Percentiles rank a stretch among this genome's conserved stretches.
Evolutionary conservation across 2,329 filamentous ascomycete genomes (phyloP).

Genomic region (Leptosphaerulina australis): DNA sequence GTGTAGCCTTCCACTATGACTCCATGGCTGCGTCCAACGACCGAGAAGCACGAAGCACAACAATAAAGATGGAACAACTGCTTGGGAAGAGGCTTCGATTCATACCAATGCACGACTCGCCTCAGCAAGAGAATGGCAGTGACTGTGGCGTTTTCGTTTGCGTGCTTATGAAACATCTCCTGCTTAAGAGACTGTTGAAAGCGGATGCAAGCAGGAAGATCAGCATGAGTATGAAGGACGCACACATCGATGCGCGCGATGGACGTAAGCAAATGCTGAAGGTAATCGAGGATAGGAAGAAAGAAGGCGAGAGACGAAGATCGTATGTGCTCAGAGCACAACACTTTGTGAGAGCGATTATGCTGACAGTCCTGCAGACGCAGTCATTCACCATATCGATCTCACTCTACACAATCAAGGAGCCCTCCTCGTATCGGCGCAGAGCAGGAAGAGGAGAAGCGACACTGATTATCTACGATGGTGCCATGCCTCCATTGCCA

Average conservation of each 20-base stretch:
- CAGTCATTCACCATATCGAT: slow-evolving; percentile 44
- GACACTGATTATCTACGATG: neutral
- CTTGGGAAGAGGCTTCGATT: slow-evolving; percentile 73
- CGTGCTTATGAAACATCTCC: slow-evolving; percentile 90
- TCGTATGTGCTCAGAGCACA: slow-evolving; percentile 63
- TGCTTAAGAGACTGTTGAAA: slow-evolving; percentile 79
- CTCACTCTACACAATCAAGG: slow-evolving; percentile 39
- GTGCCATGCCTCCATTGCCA: neutral
- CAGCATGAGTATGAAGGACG: slow-evolving; percentile 89
- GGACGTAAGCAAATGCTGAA: slow-evolving; percentile 89
- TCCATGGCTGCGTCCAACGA: slow-evolving; percentile 78
- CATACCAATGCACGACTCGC: slow-evolving; percentile 80
- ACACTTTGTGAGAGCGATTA: neutral
- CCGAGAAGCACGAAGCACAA: slow-evolving; percentile 71
- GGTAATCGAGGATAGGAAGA: slow-evolving; percentile 84
- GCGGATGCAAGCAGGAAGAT: slow-evolving; percentile 85
- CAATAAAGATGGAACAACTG: slow-evolving; percentile 71
- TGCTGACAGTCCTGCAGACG: slow-evolving; percentile 28
- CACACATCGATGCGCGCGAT: slow-evolving; percentile 77
- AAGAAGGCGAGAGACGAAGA: slow-evolving; percentile 83
- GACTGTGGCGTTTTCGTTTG: slow-evolving; percentile 98
- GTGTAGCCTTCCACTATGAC: slow-evolving; percentile 96
- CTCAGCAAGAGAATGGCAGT: slow-evolving; percentile 88
- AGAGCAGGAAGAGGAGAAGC: slow-evolving; percentile 28
- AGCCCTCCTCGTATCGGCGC: slow-evolving; percentile 49